phyloP scores from a whole-genome alignment of 192 early-diverging fungal genomes.

The Dimargaris cristalligena region DNA sequence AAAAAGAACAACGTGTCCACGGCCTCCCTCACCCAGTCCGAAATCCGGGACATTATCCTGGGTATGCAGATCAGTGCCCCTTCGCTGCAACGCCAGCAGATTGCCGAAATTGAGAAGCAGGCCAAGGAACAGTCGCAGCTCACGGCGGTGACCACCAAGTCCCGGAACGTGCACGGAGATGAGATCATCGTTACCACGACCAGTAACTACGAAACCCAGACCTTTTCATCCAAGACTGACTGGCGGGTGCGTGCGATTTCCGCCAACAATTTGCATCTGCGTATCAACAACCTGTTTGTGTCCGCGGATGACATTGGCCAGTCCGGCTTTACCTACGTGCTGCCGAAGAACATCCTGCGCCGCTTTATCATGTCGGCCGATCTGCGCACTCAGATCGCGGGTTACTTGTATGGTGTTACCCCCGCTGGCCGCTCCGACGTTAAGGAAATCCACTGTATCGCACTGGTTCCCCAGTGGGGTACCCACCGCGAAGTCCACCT shows the following conservation, averaged over 20 bases:
- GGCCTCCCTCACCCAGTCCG: slow-evolving; percentile 84
- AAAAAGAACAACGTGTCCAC: slow-evolving; percentile 99
- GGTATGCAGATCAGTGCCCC: slow-evolving; percentile 99
- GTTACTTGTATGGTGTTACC: slow-evolving; percentile 84
- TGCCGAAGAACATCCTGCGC: slow-evolving; percentile 97
- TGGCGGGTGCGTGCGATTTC: slow-evolving; percentile 98
- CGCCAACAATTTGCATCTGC: slow-evolving; percentile 82
- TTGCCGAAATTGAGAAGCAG: slow-evolving; percentile 97
- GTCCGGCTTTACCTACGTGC: slow-evolving; percentile 81
- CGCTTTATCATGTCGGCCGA: slow-evolving; percentile 92
- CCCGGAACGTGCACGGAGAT: slow-evolving; percentile 93
- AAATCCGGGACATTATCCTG: slow-evolving; percentile 96
- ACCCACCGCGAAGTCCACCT: slow-evolving; percentile 89
- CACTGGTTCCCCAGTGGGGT: slow-evolving; percentile 96
- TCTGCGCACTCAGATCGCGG: slow-evolving; percentile 87
- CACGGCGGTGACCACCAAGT: slow-evolving; percentile 89
- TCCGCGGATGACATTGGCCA: slow-evolving; percentile 92
- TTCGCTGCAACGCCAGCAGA: slow-evolving; percentile 86
- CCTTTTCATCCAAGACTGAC: slow-evolving; percentile 97
- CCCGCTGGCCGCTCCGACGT: slow-evolving; percentile 80
- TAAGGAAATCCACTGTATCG: slow-evolving; percentile 87
- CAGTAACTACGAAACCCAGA: slow-evolving; percentile 90
- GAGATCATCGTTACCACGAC: slow-evolving; percentile 97
- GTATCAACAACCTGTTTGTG: slow-evolving; percentile 94
- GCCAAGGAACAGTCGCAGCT: slow-evolving; percentile 80